phyloP scores from a whole-genome alignment of 805 yeast genomes.

The Barnettozyma siamensis region DNA sequence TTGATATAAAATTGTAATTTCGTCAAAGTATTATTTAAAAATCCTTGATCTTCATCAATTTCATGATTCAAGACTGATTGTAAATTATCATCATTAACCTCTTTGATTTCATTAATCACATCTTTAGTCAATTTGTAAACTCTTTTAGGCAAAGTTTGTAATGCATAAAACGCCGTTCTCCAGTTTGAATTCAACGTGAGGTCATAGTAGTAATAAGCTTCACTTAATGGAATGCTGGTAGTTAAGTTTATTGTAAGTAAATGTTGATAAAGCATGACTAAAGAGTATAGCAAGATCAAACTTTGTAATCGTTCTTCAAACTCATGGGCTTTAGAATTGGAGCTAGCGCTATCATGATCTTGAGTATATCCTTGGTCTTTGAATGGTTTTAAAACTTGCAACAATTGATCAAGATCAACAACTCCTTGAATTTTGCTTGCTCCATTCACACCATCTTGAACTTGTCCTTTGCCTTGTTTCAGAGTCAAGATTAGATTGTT shows the following conservation, averaged over 20 bases:
- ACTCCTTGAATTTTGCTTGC: not conserved
- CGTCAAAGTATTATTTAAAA: constrained; percentile 9
- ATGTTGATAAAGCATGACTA: constrained; percentile 30
- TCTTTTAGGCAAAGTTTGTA: constrained; percentile 36
- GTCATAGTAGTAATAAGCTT: constrained; percentile 45
- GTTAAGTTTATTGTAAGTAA: constrained; percentile 30
- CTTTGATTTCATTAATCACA: constrained; percentile 25
- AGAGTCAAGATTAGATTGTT: not conserved
- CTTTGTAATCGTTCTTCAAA: constrained; percentile 20
- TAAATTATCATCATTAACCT: constrained; percentile 8
- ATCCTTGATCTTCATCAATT: constrained; percentile 8
- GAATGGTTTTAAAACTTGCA: constrained; percentile 7
- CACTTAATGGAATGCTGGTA: constrained; percentile 37
- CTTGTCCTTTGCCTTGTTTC: not conserved
- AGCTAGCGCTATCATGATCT: not conserved
- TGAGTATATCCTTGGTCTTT: not conserved
- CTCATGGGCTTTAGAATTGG: not conserved
- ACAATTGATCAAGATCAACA: not conserved
- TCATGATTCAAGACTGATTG: constrained; percentile 9
- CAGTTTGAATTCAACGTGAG: constrained; percentile 28
- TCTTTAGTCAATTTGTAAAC: constrained; percentile 9
- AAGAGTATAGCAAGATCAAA: constrained; percentile 27
- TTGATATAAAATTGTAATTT: constrained; percentile 10
- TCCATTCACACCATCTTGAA: not conserved
- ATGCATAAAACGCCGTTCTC: constrained; percentile 30